Evolutionary conservation across 495 filamentous ascomycete species (phyloP).

Genomic region (Tuber brumale): DNA sequence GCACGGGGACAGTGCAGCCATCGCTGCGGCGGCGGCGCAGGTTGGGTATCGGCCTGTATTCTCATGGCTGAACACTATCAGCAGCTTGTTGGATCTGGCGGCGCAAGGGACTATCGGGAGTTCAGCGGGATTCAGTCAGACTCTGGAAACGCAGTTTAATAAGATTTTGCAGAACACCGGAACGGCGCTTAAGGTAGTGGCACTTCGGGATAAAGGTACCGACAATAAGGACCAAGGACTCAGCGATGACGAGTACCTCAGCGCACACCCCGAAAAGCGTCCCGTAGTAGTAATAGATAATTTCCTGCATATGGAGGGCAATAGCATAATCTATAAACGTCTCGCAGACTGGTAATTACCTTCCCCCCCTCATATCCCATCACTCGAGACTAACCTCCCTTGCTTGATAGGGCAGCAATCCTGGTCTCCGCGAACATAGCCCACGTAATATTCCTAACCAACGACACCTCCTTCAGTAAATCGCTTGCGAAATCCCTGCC

Average conservation of each 20-base stretch:
- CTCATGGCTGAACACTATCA: slow-evolving; percentile 91
- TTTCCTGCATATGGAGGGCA: slow-evolving; percentile 71
- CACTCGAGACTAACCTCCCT: slow-evolving; percentile 5
- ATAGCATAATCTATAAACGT: slow-evolving; percentile 75
- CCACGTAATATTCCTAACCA: slow-evolving; percentile 94
- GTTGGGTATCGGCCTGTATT: slow-evolving; percentile 94
- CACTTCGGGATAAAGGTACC: slow-evolving; percentile 54
- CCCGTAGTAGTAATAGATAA: slow-evolving; percentile 92
- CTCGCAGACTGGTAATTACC: slow-evolving; percentile 64
- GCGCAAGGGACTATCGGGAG: slow-evolving; percentile 89
- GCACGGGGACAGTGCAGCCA: slow-evolving; percentile 80
- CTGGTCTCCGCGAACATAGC: slow-evolving; percentile 86
- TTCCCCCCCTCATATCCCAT: slow-evolving; percentile 17
- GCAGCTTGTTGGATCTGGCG: slow-evolving; percentile 83
- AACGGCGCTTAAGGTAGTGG: slow-evolving; percentile 68
- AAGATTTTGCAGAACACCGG: slow-evolving; percentile 89
- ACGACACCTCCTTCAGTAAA: slow-evolving; percentile 83
- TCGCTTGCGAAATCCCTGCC: slow-evolving; percentile 73
- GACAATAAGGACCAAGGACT: slow-evolving; percentile 63
- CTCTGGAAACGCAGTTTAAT: slow-evolving; percentile 77
- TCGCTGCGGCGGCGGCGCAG: slow-evolving; percentile 68
- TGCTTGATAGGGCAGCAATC: slow-evolving; percentile 57
- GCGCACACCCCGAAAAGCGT: slow-evolving; percentile 76
- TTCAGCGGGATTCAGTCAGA: slow-evolving; percentile 93
- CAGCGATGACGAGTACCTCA: slow-evolving; percentile 80